Base-by-base conservation (phyloP, 2,329 filamentous ascomycete genomes). In the Diaporthe caulivora region DNA sequence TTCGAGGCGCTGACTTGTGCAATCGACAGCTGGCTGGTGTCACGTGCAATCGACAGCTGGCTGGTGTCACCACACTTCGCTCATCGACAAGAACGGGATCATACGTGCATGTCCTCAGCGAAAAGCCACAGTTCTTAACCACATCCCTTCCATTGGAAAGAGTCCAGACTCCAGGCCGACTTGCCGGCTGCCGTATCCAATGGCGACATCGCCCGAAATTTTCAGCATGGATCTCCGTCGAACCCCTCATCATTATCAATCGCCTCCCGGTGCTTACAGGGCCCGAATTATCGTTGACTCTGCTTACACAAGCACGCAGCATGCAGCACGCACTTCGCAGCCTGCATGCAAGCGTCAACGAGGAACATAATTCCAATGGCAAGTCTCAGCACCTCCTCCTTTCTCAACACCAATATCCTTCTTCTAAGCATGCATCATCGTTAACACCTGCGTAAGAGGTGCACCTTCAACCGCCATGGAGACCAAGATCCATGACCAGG, bases 261-360 rank as follows among this genome's bases (percentile, higher is more conserved):
- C 62, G 29, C 62, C 47, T 67, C 62, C 29, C 42, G 44, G 9
- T 17, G 54, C 53, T 70, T 29, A 70, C 68, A n/a, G 40, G 26
- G 49, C n/a, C 40, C 34, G 15, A 37, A 29, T 58, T 58, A 49
- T 58, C 44, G 42, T 70, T 40, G 31, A 24, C 21, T 29, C 17
- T 51, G 68, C 68, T 60, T 60, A 70, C 54, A 70, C 34, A 57
- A 53, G 54, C 68, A 51, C 60, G 54, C 68, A 60, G 68, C n/a
- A 40, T 51, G 42, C 60, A 47, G 37, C 8, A 40, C 13, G 11
- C 37, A 40, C 37, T 13, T 10, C 37, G 11, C 11, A 13, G 37
- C n/a, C 40, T 42, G 3, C n/a, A 37, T 47, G 40, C 40, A 17
- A 29, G 44, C 54, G 29, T 37, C 68, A 58, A 60, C 42, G 54